Base-by-base conservation (phyloP, 1,139 yeast species). In the Sugiyamaella sp. region DNA sequence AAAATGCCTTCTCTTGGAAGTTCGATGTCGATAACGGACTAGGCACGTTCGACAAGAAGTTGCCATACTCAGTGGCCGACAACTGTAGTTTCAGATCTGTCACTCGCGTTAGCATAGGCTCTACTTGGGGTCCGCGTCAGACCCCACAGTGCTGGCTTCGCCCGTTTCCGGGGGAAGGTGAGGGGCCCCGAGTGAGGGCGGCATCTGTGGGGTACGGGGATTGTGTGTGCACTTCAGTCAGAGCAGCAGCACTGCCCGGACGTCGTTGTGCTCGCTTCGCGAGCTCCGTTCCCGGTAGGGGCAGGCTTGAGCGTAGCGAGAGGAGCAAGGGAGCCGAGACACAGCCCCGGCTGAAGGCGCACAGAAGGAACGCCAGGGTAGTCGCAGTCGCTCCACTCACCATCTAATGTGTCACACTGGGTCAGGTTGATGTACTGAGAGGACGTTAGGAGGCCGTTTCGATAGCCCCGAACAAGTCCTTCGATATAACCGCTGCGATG, bases 11-110 rank as follows among this genome's bases (percentile, higher is more conserved):
- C 47, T 86, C 87, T 70, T 91, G 96, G 65, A 95, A 86, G 24
- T 85, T 77, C 10, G 93, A 80, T 1, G 99, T 93, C 50, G 95
- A 79, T 54, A 91, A 75, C 17, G 95, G 88, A 1, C 91, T 83
- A 8, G 93, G 84, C 47, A 88, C 86, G 60, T 89, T 87, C 25
- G 95, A 80, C 60, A 95, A 76, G 66, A 91, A 89, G 72, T 86
- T 88, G 45, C 97, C 97, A 72, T 95, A 95, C 67, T 93, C 99
- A 4, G 99, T 91, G 33, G 97, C 89, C 2, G 97, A 86, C 56
- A 95, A 79, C 74, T 95, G 99, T 56, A 95, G 77, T 73, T 90
- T 93, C 66, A 95, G 78, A 73, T 95, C 99, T 61, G 17, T 27
- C 8, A 14, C 16, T 17, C 35, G 37, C 8, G 38, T 39, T 33